Evolutionary conservation across 2,329 filamentous ascomycete species (phyloP).

Genomic region (Aspergillus oerlinghausenensis): DNA sequence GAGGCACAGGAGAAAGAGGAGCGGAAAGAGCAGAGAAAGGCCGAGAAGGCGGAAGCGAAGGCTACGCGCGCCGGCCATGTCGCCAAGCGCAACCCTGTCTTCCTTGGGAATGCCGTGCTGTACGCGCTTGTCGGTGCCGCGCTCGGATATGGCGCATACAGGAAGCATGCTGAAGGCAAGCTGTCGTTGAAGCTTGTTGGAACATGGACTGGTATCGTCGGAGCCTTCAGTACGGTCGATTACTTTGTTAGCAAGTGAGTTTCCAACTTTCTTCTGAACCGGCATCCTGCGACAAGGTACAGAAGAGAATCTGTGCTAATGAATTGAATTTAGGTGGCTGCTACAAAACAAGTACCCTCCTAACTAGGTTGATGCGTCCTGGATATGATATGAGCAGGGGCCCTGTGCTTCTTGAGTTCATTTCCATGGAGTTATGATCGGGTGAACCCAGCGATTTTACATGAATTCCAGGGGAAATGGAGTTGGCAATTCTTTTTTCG

Average conservation of each 20-base stretch:
- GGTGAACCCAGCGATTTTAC: background rate
- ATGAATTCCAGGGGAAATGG: background rate
- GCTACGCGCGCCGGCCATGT: constrained; percentile 24
- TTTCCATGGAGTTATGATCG: background rate
- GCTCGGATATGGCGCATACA: constrained; percentile 45
- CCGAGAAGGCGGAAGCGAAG: constrained; percentile 31
- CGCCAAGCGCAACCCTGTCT: constrained; percentile 45
- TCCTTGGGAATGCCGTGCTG: constrained; percentile 43
- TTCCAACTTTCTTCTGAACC: background rate
- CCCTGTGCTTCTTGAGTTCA: background rate
- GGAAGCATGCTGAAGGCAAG: constrained; percentile 42
- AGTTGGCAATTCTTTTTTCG: background rate
- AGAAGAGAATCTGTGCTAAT: constrained; percentile 9
- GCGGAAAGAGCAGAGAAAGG: constrained; percentile 9
- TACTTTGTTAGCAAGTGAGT: constrained; percentile 49
- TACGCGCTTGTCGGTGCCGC: constrained; percentile 38
- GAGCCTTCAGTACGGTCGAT: constrained; percentile 42
- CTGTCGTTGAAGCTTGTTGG: constrained; percentile 45
- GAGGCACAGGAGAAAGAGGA: constrained; percentile 25
- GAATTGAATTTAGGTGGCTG: constrained; percentile 38
- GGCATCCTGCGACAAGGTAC: background rate
- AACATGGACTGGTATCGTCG: constrained; percentile 40
- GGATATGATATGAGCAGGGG: background rate
- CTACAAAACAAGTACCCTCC: constrained; percentile 49
- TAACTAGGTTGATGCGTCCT: constrained; percentile 31